Evolutionary conservation across 2,329 filamentous ascomycete genomes (phyloP), one percentile per base, ranked within the genome.

Genomic region (Penicillium brevicompactum): DNA sequence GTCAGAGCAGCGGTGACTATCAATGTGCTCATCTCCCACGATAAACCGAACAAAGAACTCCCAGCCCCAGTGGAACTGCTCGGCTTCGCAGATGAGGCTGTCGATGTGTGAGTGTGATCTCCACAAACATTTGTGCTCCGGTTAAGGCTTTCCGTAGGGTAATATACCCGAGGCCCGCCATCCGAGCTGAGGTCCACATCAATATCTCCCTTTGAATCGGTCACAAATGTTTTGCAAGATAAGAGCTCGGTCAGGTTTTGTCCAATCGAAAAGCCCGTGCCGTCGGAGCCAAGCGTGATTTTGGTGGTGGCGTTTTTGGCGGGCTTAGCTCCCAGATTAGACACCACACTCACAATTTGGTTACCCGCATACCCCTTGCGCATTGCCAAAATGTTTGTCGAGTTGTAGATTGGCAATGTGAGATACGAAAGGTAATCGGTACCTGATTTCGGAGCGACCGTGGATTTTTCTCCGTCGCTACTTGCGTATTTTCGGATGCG

Each of bases 141-240:
- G 27, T 53, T 56, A 13, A 56, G 27, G 21, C 54, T 56, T 46
- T 56, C 45, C 42, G 54, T 53, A 38, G 54, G 54, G 46, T 56
- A 56, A 32, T 49, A 56, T n/a, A 56, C 54, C 41, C 54, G 41
- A 31, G 54, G 54, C 11, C 54, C 54, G 46, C 54, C 54, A 53
- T 56, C 54, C 34, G 50, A 56, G 50, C 54, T 49, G 41, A 56
- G 54, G 41, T 56, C 54, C 27, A 56, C 50, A 49, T 43, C 16
- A n/a, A 56, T 18, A 46, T 56, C 49, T 31, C 50, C 54, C 6
- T 30, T 53, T 42, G 50, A 46, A 46, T 56, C 50, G 22, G 41
- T 53, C 16, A 56, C 41, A 22, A 49, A 46, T 21, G 54, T 56
- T 38, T 53, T 53, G 54, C 54, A 56, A 38, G 54, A 56, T 11